Conservation (phyloP, 192 early-diverging fungal genomes). For the Entomortierella chlamydospora region DNA sequence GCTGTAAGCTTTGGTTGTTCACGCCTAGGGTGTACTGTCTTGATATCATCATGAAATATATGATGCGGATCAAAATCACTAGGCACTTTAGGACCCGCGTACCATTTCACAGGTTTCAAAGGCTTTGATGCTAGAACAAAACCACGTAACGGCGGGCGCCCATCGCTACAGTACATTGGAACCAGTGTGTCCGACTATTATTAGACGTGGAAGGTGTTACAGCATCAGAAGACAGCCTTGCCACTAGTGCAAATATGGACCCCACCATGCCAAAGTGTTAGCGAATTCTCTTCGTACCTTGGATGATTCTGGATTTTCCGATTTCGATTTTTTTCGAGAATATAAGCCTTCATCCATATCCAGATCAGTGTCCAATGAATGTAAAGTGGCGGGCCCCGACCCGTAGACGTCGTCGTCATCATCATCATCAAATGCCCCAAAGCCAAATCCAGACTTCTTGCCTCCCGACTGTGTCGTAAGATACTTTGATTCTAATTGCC, state of each 20-base stretch:
- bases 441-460: slow-evolving; percentile 59
- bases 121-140: slow-evolving; percentile 60
- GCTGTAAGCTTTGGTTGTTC: slow-evolving; percentile 39
- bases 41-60: slow-evolving; percentile 15
- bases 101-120: slow-evolving; percentile 62
- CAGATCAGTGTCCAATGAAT: slow-evolving; percentile 7
- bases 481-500: slow-evolving; percentile 24
- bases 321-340: slow-evolving; percentile 13
- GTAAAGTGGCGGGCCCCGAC: slow-evolving; percentile 11
- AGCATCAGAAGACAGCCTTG: not conserved
- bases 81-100: slow-evolving; percentile 30
- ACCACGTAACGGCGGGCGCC: slow-evolving; percentile 62
- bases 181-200: not conserved
- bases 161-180: slow-evolving; percentile 58
- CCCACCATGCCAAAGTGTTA: not conserved
- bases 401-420: slow-evolving; percentile 62
- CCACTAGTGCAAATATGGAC: not conserved
- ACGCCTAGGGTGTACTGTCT: not conserved
- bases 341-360: slow-evolving; percentile 10
- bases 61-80: slow-evolving; percentile 32
- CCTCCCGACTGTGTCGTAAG: slow-evolving; percentile 6
- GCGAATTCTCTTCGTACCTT: not conserved
- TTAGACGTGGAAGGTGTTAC: not conserved
- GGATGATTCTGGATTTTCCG: slow-evolving; percentile 38
- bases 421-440: slow-evolving; percentile 78